phyloP scores from a whole-genome alignment of 306 rosid species.

The Rubus parviflorus region DNA sequence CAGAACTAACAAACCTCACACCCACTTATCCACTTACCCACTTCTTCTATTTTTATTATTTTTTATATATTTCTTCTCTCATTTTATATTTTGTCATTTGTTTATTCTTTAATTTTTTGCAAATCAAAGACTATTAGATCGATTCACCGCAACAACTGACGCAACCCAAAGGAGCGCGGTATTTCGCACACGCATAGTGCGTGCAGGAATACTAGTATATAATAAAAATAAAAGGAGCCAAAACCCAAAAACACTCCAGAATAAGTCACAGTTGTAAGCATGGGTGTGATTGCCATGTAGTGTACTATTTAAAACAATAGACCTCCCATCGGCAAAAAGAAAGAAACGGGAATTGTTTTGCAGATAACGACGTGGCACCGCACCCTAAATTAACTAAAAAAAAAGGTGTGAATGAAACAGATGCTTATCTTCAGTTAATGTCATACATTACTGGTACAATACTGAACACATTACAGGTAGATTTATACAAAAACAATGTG shows the following conservation, averaged over 20 bases:
- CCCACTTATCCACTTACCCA: too few species aligned
- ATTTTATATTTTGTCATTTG: too few species aligned
- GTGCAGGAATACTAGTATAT: too few species aligned
- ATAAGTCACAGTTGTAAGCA: conserved; percentile 19
- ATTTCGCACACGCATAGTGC: too few species aligned
- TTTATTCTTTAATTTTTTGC: too few species aligned
- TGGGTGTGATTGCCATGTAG: conserved; percentile 12
- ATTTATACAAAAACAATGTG: not conserved
- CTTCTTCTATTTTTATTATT: too few species aligned
- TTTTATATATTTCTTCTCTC: too few species aligned
- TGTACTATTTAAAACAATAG: not conserved
- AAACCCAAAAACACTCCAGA: conserved; percentile 19
- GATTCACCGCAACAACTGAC: too few species aligned
- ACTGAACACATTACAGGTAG: conserved; percentile 1
- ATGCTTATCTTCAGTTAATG: not conserved
- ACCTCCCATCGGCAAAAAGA: not conserved
- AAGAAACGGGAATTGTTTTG: not conserved
- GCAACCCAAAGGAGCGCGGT: too few species aligned
- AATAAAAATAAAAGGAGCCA: not conserved
- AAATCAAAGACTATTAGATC: too few species aligned
- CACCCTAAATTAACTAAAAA: not conserved
- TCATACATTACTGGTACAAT: not conserved
- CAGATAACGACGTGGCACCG: not conserved
- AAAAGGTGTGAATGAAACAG: not conserved
- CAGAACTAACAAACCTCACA: not conserved